These are phyloP conservation scores for Metschnikowia sp. DNA, from an alignment of 805 yeast genomes.

Conservation along the genomic window DNA sequence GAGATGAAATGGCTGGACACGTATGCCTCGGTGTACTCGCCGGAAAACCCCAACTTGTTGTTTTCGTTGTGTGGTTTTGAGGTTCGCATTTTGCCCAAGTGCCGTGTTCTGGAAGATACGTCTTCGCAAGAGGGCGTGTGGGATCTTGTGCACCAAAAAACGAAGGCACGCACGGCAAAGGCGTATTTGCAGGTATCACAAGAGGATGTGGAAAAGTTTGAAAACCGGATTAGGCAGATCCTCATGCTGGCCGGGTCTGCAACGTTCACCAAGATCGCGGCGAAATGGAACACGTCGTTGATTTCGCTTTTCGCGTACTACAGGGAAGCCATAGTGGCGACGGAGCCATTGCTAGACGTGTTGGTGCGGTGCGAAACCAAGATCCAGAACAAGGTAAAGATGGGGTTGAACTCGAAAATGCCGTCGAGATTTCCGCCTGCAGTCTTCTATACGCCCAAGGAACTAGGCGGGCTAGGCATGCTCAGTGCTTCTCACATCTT, in stretches of 20 bases:
- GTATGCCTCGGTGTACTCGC: constrained; percentile 83
- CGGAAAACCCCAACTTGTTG: constrained; percentile 82
- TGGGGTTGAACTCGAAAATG: constrained; percentile 96
- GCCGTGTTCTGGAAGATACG: constrained; percentile 50
- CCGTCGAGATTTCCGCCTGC: constrained; percentile 99
- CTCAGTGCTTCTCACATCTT: constrained; percentile 92
- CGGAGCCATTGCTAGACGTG: constrained; percentile 72
- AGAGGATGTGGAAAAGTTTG: constrained; percentile 75
- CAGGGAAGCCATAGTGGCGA: constrained; percentile 88
- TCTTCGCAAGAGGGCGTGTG: constrained; percentile 81
- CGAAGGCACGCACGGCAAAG: constrained; percentile 84
- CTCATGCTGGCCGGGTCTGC: constrained; percentile 95
- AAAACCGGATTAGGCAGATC: constrained; percentile 81
- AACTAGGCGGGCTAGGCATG: constrained; percentile 97
- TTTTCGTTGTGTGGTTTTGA: constrained; percentile 96
- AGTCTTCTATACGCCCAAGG: constrained; percentile 96
- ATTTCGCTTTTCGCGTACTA: constrained; percentile 83
- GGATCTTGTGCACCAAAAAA: constrained; percentile 69
- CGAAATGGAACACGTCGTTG: constrained; percentile 93
- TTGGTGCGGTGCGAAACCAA: constrained; percentile 90
- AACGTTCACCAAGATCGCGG: constrained; percentile 89
- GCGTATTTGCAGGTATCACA: constrained; percentile 83
- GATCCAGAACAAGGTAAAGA: constrained; percentile 88
- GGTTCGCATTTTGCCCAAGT: constrained; percentile 78
- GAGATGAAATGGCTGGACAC: constrained; percentile 76